phyloP scores from a whole-genome alignment of 1,284 basidiomycete species.

The Apiotrichum laibachii region DNA sequence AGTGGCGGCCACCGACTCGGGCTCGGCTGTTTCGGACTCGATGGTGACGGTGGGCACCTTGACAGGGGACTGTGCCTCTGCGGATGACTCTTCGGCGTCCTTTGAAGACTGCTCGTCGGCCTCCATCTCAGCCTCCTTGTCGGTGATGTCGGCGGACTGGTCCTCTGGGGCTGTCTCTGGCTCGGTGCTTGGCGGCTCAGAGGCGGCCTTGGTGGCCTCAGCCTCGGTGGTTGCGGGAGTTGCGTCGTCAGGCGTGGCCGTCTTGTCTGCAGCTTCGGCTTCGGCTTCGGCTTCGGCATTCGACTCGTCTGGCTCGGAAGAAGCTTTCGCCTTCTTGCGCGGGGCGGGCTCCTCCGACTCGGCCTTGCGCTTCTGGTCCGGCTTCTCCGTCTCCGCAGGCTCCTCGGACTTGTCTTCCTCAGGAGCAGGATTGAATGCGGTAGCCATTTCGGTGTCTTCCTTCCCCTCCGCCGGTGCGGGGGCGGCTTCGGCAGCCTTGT shows the following conservation, averaged over 20 bases:
- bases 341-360: background rate
- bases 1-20: too few species aligned
- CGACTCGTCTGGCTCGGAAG: conserved; percentile 1
- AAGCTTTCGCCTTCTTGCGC: conserved; percentile 5
- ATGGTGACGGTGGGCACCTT: too few species aligned
- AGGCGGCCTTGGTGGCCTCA: too few species aligned
- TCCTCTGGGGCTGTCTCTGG: too few species aligned
- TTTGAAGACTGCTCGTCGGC: too few species aligned
- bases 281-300: background rate
- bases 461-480: conserved; percentile 1
- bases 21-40: too few species aligned
- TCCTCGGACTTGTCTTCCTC: background rate
- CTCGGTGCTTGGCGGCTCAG: too few species aligned
- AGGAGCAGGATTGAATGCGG: background rate
- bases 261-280: background rate
- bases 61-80: background rate
- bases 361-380: conserved; percentile 1
- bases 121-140: too few species aligned
- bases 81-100: background rate
- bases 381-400: background rate
- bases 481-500: background rate
- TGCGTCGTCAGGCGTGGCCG: too few species aligned
- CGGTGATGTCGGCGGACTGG: too few species aligned
- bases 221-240: too few species aligned
- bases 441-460: background rate